Conservation (phyloP, 75 land plant genomes). For the Cryptomeria japonica region DNA sequence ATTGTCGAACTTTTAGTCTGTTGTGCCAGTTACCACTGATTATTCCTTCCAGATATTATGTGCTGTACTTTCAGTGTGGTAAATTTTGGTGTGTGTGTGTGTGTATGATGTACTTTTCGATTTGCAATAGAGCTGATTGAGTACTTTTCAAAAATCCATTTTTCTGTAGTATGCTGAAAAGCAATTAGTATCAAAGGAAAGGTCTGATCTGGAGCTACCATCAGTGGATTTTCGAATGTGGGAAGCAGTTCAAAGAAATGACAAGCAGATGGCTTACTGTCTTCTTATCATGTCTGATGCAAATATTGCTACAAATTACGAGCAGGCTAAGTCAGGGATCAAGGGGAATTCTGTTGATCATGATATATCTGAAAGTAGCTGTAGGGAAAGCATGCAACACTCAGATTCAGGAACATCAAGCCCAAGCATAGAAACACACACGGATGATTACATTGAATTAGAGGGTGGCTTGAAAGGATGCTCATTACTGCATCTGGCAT, state of each 20-base stretch:
- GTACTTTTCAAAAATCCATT: background rate
- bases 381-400: constrained; percentile 19
- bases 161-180: constrained; percentile 77
- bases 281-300: constrained; percentile 60
- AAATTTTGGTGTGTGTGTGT: background rate
- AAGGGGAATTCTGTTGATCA: constrained; percentile 14
- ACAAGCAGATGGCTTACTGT: constrained; percentile 59
- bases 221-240: constrained; percentile 49
- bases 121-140: background rate
- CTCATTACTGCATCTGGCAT: constrained; percentile 86
- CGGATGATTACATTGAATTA: constrained; percentile 32
- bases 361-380: constrained; percentile 19
- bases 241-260: constrained; percentile 82
- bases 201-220: constrained; percentile 14
- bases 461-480: constrained; percentile 66
- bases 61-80: background rate
- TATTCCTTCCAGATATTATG: background rate
- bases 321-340: constrained; percentile 41
- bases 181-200: constrained; percentile 44
- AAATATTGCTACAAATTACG: constrained; percentile 57
- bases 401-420: constrained; percentile 19
- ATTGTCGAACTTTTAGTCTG: background rate
- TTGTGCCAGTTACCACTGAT: background rate
- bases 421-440: constrained; percentile 20
- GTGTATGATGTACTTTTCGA: background rate